Conservation (phyloP, 2,329 filamentous ascomycete species). For the Fonsecaea pugnacius region DNA sequence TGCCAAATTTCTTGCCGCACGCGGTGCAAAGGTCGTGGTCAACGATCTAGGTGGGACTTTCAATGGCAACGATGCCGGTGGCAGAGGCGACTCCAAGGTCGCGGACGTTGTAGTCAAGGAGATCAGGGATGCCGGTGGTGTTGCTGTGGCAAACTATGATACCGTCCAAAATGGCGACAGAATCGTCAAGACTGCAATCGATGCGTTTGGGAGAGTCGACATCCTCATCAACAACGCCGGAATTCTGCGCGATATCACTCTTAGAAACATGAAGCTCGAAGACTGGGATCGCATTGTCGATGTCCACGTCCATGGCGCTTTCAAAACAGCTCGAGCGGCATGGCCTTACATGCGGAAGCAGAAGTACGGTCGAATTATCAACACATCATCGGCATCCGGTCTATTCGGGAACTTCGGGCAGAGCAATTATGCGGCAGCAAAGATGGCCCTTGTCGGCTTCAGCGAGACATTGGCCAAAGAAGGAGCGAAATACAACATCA, state of each 20-base stretch:
- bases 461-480: slow-evolving; percentile 98
- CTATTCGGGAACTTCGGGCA: slow-evolving; percentile 96
- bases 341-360: slow-evolving; percentile 99
- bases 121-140: slow-evolving; percentile 79
- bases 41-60: slow-evolving; percentile 93
- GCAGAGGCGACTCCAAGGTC: slow-evolving; percentile 71
- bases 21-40: slow-evolving; percentile 92
- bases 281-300: slow-evolving; percentile 95
- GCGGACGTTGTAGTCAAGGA: slow-evolving; percentile 55
- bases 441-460: slow-evolving; percentile 92
- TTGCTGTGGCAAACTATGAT: slow-evolving; percentile 97
- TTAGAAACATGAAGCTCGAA: slow-evolving; percentile 96
- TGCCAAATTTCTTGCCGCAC: slow-evolving; percentile 83
- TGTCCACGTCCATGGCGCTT: slow-evolving; percentile 89
- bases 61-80: slow-evolving; percentile 85
- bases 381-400: slow-evolving; percentile 90
- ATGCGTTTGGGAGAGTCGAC: slow-evolving; percentile 31
- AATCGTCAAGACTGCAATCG: slow-evolving; percentile 57
- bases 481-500: slow-evolving; percentile 95
- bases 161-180: slow-evolving; percentile 78
- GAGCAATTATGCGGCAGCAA: slow-evolving; percentile 94
- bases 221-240: slow-evolving; percentile 41
- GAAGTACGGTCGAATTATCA: slow-evolving; percentile 95
- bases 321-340: slow-evolving; percentile 90
- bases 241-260: slow-evolving; percentile 81